Evolutionary conservation across 768 basidiomycete species (phyloP).

Genomic region (Lentinula edodes): DNA sequence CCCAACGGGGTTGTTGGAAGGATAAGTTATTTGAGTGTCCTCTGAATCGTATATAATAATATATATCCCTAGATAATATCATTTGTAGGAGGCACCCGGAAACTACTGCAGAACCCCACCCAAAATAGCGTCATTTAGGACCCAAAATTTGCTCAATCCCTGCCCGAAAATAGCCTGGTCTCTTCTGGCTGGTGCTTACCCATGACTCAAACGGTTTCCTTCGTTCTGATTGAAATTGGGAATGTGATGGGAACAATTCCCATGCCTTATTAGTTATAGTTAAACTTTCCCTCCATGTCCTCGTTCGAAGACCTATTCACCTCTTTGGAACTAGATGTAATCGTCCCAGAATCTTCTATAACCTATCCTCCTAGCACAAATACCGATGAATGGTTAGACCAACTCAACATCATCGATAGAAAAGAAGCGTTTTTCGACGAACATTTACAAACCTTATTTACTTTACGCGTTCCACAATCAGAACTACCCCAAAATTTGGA

Average conservation of each 20-base stretch:
- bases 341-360: conserved; percentile 1
- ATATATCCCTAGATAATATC: no score
- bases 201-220: no score
- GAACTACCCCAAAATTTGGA: not conserved
- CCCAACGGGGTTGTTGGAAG: no score
- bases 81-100: no score
- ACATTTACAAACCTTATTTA: conserved; percentile 1
- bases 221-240: no score
- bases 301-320: conserved; percentile 5
- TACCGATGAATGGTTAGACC: not conserved
- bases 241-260: not conserved
- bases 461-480: conserved; percentile 4
- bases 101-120: no score
- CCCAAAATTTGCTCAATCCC: no score
- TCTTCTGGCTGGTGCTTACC: no score
- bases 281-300: not conserved
- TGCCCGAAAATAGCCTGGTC: no score
- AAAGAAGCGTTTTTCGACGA: conserved; percentile 7
- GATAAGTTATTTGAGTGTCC: no score
- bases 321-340: conserved; percentile 1
- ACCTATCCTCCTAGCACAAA: not conserved
- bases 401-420: not conserved
- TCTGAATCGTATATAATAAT: no score
- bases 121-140: no score
- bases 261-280: not conserved